Evolutionary conservation across 768 basidiomycete species (phyloP).

Genomic region (Cyclocybe cylindracea): DNA sequence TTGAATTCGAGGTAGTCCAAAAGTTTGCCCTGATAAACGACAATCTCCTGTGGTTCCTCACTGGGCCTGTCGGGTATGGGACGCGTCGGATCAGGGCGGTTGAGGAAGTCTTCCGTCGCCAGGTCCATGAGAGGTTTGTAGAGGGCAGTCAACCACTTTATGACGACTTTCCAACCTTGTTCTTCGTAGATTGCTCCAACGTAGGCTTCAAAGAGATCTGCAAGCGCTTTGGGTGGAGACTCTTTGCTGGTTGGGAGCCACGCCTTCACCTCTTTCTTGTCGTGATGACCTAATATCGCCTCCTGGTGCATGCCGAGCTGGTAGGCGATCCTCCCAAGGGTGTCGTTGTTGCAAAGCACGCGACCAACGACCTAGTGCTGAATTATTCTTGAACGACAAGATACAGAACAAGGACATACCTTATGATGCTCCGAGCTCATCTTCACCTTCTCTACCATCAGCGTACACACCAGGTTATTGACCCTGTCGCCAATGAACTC

Average conservation of each 20-base stretch:
- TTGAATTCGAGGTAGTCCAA: constrained; percentile 12
- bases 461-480: constrained; percentile 28
- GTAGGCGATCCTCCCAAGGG: constrained; percentile 29
- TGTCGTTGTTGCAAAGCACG: constrained; percentile 30
- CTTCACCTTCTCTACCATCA: constrained; percentile 27
- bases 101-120: constrained; percentile 25
- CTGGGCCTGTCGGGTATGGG: constrained; percentile 2
- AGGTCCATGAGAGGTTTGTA: constrained; percentile 22
- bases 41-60: constrained; percentile 1
- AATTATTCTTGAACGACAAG: no score
- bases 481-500: constrained; percentile 35
- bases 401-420: constrained; percentile 10
- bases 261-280: constrained; percentile 12
- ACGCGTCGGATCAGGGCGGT: constrained; percentile 2
- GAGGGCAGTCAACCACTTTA: constrained; percentile 24
- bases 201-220: constrained; percentile 33
- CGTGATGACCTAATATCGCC: constrained; percentile 20
- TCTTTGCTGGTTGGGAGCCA: constrained; percentile 17
- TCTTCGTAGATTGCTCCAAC: constrained; percentile 29
- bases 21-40: constrained; percentile 7
- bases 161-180: constrained; percentile 24
- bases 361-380: constrained; percentile 19
- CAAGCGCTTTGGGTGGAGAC: constrained; percentile 30
- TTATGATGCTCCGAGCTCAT: constrained; percentile 28
- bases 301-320: constrained; percentile 25